These are phyloP conservation scores for Theileria equi DNA, from an alignment of 169 alveolate genomes.

Conservation along the genomic window DNA sequence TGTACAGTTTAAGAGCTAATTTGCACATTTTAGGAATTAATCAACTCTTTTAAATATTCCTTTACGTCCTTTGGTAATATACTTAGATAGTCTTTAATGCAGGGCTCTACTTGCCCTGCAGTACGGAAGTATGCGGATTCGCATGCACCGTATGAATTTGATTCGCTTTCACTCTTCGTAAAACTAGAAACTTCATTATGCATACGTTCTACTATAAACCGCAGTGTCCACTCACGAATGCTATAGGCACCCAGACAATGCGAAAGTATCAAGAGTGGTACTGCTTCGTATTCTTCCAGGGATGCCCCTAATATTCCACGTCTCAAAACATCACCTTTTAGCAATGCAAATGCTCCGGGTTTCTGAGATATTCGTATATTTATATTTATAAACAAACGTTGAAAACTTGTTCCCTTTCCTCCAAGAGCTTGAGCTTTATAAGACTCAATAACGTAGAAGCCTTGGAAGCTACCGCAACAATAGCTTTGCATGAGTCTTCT, in stretches of 20 bases:
- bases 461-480: conserved; percentile 25
- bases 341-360: conserved; percentile 27
- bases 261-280: conserved; percentile 44
- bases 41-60: conserved; percentile 11
- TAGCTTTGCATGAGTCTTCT: conserved; percentile 11
- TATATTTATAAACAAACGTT: conserved; percentile 28
- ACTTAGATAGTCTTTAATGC: conserved; percentile 17
- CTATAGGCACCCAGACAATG: conserved; percentile 63
- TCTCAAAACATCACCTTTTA: conserved; percentile 31
- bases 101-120: conserved; percentile 54
- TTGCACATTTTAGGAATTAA: background rate
- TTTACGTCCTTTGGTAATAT: conserved; percentile 44
- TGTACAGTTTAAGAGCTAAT: background rate
- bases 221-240: conserved; percentile 57
- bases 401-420: conserved; percentile 26
- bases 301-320: conserved; percentile 30
- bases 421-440: conserved; percentile 40
- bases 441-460: conserved; percentile 41
- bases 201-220: conserved; percentile 35
- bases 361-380: conserved; percentile 3
- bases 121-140: conserved; percentile 59
- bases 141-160: background rate
- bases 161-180: background rate
- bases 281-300: conserved; percentile 22
- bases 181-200: background rate